Conservation (phyloP, 2,329 filamentous ascomycete species). For the Colletotrichum sp. region DNA sequence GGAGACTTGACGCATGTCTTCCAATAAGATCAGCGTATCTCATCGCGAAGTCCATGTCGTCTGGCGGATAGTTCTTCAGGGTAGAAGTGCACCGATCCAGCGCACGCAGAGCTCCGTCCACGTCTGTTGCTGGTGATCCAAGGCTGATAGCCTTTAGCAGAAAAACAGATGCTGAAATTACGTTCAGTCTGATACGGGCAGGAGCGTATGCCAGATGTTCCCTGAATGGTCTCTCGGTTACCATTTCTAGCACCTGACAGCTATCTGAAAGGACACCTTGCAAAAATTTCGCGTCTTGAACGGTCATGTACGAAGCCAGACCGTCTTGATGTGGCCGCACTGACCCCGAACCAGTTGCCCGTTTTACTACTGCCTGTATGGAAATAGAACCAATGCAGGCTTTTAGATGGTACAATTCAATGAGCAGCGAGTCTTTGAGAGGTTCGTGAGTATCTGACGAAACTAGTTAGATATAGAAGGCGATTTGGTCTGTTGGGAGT, state of each 20-base stretch:
- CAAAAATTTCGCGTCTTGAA: conserved; percentile 22
- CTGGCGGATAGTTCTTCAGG: conserved; percentile 15
- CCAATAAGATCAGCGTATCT: conserved; percentile 27
- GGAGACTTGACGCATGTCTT: conserved; percentile 19
- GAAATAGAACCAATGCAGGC: conserved; percentile 25
- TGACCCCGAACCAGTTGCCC: conserved; percentile 18
- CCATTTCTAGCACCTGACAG: conserved; percentile 19
- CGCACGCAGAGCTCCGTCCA: conserved; percentile 11
- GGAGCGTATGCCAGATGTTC: conserved; percentile 22
- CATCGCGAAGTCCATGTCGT: conserved; percentile 29
- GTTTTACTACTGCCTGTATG: conserved; percentile 24
- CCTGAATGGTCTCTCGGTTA: conserved; percentile 20
- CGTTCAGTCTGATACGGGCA: conserved; percentile 20
- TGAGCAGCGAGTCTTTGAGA: conserved; percentile 14
- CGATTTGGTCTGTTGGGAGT: background rate
- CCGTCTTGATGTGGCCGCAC: conserved; percentile 11
- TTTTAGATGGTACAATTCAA: conserved; percentile 26
- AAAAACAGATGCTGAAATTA: conserved; percentile 27
- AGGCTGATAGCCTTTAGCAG: conserved; percentile 25
- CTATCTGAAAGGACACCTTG: conserved; percentile 25
- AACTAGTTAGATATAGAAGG: background rate
- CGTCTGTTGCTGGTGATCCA: conserved; percentile 20
- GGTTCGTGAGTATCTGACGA: conserved; percentile 1
- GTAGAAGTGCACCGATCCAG: conserved; percentile 23
- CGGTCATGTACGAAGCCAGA: conserved; percentile 19